Evolutionary conservation across 2,329 filamentous ascomycete genomes (phyloP), one percentile per base, ranked within the genome.

Genomic region (Pseudogymnoascus sp.): DNA sequence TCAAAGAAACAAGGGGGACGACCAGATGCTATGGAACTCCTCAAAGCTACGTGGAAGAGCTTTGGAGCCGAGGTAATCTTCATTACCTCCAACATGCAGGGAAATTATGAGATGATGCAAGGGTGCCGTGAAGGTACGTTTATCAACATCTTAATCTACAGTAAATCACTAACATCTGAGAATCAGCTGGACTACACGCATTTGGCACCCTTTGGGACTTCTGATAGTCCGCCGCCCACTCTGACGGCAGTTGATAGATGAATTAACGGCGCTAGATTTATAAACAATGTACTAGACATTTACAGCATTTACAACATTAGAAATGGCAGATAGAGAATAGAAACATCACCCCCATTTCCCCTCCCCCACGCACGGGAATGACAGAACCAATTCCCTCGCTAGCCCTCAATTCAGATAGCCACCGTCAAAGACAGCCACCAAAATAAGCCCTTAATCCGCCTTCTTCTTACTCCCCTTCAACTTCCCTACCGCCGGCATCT

Each of bases 51-150:
- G 11, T 77, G 73, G 72, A 59, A 67, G 33, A 75, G 71, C 66
- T 77, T 76, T 64, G 72, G 74, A 11, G 75, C 75, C 4, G 75
- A 77, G 68, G 75, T 77, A 47, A 77, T 77, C 63, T 77, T 77
- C 69, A 77, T 77, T 66, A 77, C 75, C 1, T 75, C 73, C 40
- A 77, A 77, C 64, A 74, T 67, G 73, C 68, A 73, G 63, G 75
- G 75, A 28, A 77, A 77, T 64, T 74, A 77, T 64, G 75, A 77
- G 69, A 77, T 77, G 75, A 77, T 77, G 74, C 73, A 74, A 63
- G 75, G 75, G 28, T 77, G 75, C 64, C 70, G 69, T 63, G 73
- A 68, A 65, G 73, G 75, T 75, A 70, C 28, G 74, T 71, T 42
- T 14, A 23, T 62, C 23, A 18, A 2, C 16, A 33, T 63, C 21